Evolutionary conservation across 228 moss, liverwort and hornwort genomes (phyloP), one percentile per base, ranked within the genome.

Genomic region (Sphagnum fallax): DNA sequence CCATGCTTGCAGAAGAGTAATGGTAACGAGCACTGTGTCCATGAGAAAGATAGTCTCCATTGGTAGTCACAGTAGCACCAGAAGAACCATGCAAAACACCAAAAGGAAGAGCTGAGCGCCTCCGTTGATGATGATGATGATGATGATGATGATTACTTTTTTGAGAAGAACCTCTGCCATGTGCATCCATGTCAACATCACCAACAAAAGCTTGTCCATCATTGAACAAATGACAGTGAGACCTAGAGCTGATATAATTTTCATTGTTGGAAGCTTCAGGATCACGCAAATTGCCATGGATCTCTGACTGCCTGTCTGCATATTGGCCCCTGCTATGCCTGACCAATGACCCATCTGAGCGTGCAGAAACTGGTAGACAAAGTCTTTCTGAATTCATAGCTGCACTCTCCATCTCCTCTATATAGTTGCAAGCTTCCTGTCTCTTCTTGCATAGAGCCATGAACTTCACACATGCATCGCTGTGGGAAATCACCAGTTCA

Each of bases 361-460:
- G 67, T 4, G 79, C 10, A 57, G 68, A 68, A 16, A 72, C 53
- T 32, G 32, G 32, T 5, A 78, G 77, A 4, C 83, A 85, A 51
- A 76, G 76, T 57, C 73, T 75, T 16, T 75, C 82, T 49, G 88
- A 83, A 70, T 88, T 84, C 8, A 84, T 84, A 47, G 81, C 83
- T 52, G 81, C 81, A 57, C 83, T 64, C 57, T 89, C 85, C 85
- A 85, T 80, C 73, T 89, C 89, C 71, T 85, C 89, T 51, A 89
- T 72, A 85, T 85, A 89, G 16, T 85, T 67, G 18, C 89, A 83
- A 69, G 89, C 83, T 49, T 89, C 82, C 67, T 89, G 85, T 66
- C 89, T 78, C 68, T 89, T 89, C 71, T 85, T 85, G 71, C 85
- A 89, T 48, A 85, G 65, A 48, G 85, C 85, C 69, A 76, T 81